phyloP scores from a whole-genome alignment of 192 early-diverging fungal species.

The Powellomyces hirtus region DNA sequence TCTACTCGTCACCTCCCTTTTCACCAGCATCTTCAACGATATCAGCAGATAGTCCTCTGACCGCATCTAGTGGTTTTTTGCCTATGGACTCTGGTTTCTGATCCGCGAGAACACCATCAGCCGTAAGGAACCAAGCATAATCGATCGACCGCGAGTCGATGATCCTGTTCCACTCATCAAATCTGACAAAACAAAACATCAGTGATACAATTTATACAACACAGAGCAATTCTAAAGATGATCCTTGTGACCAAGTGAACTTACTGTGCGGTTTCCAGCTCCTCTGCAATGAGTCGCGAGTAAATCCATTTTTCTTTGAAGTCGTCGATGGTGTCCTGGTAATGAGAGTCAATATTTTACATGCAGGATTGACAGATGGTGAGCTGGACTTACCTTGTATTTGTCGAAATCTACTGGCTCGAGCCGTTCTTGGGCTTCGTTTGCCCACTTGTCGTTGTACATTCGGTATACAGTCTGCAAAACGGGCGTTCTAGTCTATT shows the following conservation, averaged over 20 bases:
- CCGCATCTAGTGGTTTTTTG: neutral
- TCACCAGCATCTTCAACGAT: slow-evolving; percentile 18
- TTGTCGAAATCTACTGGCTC: slow-evolving; percentile 5
- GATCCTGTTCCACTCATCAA: slow-evolving; percentile 59
- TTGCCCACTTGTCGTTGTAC: slow-evolving; percentile 26
- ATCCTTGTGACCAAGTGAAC: too few species aligned
- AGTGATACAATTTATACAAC: neutral
- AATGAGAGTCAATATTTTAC: neutral
- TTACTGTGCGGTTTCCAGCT: slow-evolving; percentile 63
- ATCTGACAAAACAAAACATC: slow-evolving; percentile 32
- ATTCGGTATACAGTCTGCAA: slow-evolving; percentile 17
- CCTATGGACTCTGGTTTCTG: slow-evolving; percentile 33
- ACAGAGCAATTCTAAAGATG: too few species aligned
- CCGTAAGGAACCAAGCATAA: slow-evolving; percentile 61
- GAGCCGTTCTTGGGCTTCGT: neutral
- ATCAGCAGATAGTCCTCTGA: slow-evolving; percentile 2
- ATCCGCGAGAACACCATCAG: slow-evolving; percentile 58
- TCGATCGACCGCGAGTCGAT: slow-evolving; percentile 56
- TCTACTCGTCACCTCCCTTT: slow-evolving; percentile 21
- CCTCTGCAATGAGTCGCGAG: slow-evolving; percentile 71
- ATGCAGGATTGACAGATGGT: neutral
- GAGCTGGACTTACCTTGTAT: slow-evolving; percentile 1
- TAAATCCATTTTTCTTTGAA: slow-evolving; percentile 93
- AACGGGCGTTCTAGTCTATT: too few species aligned
- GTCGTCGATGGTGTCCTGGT: slow-evolving; percentile 64